Evolutionary conservation across 805 yeast genomes (phyloP).

Genomic region (Starmerella sp.): DNA sequence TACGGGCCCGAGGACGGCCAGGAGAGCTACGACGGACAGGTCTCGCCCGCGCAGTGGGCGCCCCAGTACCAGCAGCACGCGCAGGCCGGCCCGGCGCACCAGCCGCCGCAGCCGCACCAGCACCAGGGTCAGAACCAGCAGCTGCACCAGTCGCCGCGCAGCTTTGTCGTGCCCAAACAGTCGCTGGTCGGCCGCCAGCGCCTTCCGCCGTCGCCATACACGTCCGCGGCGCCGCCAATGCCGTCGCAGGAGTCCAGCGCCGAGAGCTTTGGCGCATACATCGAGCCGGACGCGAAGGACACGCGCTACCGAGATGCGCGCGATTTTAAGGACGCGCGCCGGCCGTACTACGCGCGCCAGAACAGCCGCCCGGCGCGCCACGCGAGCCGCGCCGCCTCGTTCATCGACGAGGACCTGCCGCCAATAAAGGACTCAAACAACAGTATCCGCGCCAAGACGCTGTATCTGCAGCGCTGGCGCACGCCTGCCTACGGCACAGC

Average conservation of each 20-base stretch:
- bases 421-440: slow-evolving; percentile 15
- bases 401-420: neutral
- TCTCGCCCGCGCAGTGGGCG: neutral
- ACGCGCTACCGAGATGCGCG: neutral
- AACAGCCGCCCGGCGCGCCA: slow-evolving; percentile 1
- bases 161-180: slow-evolving; percentile 30
- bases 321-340: neutral
- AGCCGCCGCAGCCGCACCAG: neutral
- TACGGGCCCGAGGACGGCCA: neutral
- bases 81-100: neutral
- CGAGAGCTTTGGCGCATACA: neutral
- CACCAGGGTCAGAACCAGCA: neutral
- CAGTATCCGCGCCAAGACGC: slow-evolving; percentile 22
- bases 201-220: neutral
- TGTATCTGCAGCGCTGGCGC: slow-evolving; percentile 24
- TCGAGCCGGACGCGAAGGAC: slow-evolving; percentile 30
- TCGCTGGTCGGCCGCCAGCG: neutral
- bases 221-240: neutral
- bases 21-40: neutral
- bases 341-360: neutral
- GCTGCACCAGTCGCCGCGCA: slow-evolving; percentile 2
- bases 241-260: neutral
- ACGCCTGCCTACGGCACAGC: neutral
- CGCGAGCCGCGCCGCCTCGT: neutral
- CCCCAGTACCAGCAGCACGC: neutral